phyloP scores from a whole-genome alignment of 2,329 filamentous ascomycete species.

The Tolypocladium ophioglossoides region DNA sequence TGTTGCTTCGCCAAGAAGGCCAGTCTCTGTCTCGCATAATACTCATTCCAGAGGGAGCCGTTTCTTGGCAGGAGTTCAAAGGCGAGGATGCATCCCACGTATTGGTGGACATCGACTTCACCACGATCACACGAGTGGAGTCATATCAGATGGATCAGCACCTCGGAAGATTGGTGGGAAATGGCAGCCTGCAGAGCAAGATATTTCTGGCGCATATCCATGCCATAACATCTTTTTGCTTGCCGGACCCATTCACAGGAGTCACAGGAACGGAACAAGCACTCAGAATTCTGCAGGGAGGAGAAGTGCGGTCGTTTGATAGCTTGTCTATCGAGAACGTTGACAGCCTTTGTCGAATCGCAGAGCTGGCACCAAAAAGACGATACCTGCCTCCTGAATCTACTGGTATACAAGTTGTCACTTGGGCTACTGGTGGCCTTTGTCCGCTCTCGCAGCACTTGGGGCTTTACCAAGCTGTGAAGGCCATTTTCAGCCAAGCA shows the following conservation, averaged over 20 bases:
- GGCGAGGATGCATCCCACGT: constrained; percentile 13
- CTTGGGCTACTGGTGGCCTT: neutral
- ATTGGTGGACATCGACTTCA: constrained; percentile 20
- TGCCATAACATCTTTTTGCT: constrained; percentile 37
- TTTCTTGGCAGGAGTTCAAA: neutral
- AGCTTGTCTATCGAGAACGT: neutral
- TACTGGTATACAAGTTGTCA: neutral
- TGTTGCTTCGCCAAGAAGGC: constrained; percentile 28
- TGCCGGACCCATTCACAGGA: constrained; percentile 35
- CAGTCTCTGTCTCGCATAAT: constrained; percentile 16
- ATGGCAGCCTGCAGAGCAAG: constrained; percentile 38
- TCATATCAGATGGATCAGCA: constrained; percentile 33
- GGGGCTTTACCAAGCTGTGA: neutral
- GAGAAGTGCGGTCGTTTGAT: constrained; percentile 30
- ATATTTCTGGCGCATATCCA: constrained; percentile 40
- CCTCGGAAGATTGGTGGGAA: constrained; percentile 38
- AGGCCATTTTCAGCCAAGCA: neutral
- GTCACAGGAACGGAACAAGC: constrained; percentile 44
- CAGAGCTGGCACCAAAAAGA: neutral
- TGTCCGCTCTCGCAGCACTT: constrained; percentile 1
- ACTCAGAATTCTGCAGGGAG: constrained; percentile 33
- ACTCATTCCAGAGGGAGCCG: constrained; percentile 24
- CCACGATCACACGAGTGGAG: constrained; percentile 14
- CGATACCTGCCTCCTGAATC: neutral
- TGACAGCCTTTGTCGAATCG: neutral